Percentiles rank a stretch among this genome's conserved stretches.
Evolutionary conservation across 176 grass and related monocot genomes (phyloP).

Genomic region (Microstegium vimineum): DNA sequence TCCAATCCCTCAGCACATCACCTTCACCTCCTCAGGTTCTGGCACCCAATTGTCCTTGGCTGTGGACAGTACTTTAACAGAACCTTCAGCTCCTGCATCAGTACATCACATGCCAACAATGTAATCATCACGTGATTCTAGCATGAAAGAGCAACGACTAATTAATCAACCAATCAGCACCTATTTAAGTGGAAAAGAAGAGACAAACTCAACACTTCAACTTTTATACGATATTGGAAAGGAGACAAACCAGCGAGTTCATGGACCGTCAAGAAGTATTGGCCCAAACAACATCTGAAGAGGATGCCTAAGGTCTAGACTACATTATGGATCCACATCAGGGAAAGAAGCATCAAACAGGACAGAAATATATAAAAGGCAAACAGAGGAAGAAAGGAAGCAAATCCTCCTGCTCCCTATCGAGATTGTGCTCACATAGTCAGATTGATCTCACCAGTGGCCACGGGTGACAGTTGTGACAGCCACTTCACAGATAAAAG

Average conservation of each 20-base stretch:
- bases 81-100: constrained; percentile 48
- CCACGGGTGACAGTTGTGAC: not conserved
- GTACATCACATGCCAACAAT: constrained; percentile 16
- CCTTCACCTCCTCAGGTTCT: constrained; percentile 36
- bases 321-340: not conserved
- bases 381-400: not conserved
- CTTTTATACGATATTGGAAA: not conserved
- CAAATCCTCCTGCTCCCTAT: not conserved
- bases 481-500: not conserved
- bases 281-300: not conserved
- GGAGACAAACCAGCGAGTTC: not conserved
- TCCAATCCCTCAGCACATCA: constrained; percentile 38
- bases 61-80: constrained; percentile 78
- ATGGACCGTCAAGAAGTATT: not conserved
- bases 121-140: constrained; percentile 13
- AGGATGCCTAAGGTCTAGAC: not conserved
- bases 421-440: not conserved
- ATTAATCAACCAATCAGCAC: not conserved
- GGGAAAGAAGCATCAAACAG: not conserved
- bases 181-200: not conserved
- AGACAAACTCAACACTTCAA: not conserved
- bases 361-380: not conserved
- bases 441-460: not conserved
- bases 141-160: constrained; percentile 3
- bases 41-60: constrained; percentile 84